Evolutionary conservation across 2,329 filamentous ascomycete genomes (phyloP), one percentile per base, ranked within the genome.

Genomic region (Fusarium sacchari): DNA sequence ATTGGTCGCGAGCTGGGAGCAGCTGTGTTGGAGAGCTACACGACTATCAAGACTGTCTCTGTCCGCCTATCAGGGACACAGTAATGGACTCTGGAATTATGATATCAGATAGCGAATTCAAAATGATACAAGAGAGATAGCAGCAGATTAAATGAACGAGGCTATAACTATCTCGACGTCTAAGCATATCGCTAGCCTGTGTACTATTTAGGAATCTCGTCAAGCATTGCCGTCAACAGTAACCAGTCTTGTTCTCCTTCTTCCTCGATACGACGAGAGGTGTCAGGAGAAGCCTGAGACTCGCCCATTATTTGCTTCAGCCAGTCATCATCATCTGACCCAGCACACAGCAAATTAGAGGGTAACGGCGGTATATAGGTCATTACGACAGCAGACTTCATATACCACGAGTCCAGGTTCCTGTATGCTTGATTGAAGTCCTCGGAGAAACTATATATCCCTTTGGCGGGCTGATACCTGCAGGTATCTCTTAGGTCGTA

Each of bases 81-180:
- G 13, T 30, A 20, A 49, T 4, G 10, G 1, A 0, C 4, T 15
- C 4, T 22, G 0, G 15, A 30, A 3, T 3, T 30, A 1, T 47
- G 1, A 14, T 3, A 2, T 44, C 0, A 7, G 15, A 15, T 40
- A n/a, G n/a, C n/a, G n/a, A n/a, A n/a, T n/a, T n/a, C n/a, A n/a
- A n/a, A n/a, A n/a, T n/a, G n/a, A n/a, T n/a, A n/a, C n/a, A n/a
- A n/a, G n/a, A n/a, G n/a, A n/a, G 4, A 32, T 32, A 32, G 13
- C 9, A 32, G 12, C 30, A 32, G 13, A 32, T 13, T 32, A 13
- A 5, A 32, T 13, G 30, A 32, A 5, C 12, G 5, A 14, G 13
- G 13, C 14, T 32, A 6, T 12, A 12, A 32, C 13, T 13, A 5
- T 4, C 30, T 32, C 13, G 3, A 30, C 30, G 13, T 32, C 13